Percentiles rank a stretch among this genome's conserved stretches.
These are phyloP conservation scores for Exserohilum turcica DNA, from an alignment of 2,329 filamentous ascomycete genomes.

Conservation along the genomic window DNA sequence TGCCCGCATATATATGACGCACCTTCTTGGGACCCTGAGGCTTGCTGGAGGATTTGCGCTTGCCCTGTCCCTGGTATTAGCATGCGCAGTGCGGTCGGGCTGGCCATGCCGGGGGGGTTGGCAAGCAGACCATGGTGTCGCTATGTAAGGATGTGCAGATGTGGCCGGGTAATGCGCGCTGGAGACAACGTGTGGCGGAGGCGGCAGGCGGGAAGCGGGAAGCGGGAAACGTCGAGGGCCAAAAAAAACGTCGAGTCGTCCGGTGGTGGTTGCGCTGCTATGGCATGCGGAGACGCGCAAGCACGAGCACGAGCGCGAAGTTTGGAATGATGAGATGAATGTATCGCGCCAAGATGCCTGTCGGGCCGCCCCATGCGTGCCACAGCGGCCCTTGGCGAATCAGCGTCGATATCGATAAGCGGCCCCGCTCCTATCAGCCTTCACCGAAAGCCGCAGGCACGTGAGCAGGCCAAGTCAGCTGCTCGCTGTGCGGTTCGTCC, in stretches of 20 bases:
- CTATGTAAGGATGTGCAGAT: not conserved
- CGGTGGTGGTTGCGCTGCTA: conserved; percentile 2
- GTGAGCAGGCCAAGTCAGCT: conserved; percentile 23
- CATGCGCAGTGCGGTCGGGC: conserved; percentile 21
- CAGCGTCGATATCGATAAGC: conserved; percentile 38
- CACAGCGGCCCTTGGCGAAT: no score
- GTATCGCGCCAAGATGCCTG: conserved; percentile 24
- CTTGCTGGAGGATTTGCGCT: conserved; percentile 86
- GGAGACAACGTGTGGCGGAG: not conserved
- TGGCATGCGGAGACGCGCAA: conserved; percentile 15
- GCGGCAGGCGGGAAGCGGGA: conserved; percentile 4
- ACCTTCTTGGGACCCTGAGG: conserved; percentile 84
- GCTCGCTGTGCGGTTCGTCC: conserved; percentile 12
- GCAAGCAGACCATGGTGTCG: conserved; percentile 31
- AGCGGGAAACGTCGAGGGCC: not conserved
- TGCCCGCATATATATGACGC: conserved; percentile 26
- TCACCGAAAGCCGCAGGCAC: conserved; percentile 21
- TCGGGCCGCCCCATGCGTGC: conserved; percentile 33
- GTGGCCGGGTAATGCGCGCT: not conserved
- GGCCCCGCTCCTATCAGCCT: conserved; percentile 34
- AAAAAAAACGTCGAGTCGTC: not conserved
- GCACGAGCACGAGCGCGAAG: conserved; percentile 20
- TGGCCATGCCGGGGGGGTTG: not conserved
- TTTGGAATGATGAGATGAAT: conserved; percentile 1
- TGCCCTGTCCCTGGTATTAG: conserved; percentile 63